Base-by-base conservation (phyloP, 2,329 filamentous ascomycete genomes). In the Myriosclerotinia scirpicola region DNA sequence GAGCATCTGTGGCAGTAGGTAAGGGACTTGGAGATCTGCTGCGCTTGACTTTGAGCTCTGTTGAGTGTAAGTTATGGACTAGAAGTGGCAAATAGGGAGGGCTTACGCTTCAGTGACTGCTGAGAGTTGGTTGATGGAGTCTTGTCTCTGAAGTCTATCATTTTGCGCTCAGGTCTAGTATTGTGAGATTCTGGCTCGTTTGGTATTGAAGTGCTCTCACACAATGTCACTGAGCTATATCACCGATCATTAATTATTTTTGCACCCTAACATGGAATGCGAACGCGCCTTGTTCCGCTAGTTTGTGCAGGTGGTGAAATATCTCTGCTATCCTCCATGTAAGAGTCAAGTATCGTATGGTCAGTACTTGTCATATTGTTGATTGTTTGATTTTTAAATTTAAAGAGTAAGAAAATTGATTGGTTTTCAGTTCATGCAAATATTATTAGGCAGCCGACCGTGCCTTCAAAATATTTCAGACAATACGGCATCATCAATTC, bases 11-110 rank as follows among this genome's bases (percentile, higher is more conserved):
- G 5, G 8, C 1, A n/a, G 12, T 7, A 7, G 53, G 22, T 20
- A 38, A 38, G 22, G 34, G 53, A 55, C 53, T 40, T n/a, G 34
- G 20, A 55, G 53, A 55, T 22, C 8, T 55, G n/a, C 53, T 55
- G 34, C 20, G 53, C 53, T 55, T 55, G 2, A n/a, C 14, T 14
- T 12, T 9, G 20, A 20, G 36, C 14, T n/a, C 53, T 54, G 6
- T 54, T n/a, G 5, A 36, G 20, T 54, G 30, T 54, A 38, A 54
- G 34, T 12, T 3, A 14, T 36, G 15, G 20, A n/a, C 20, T 14
- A n/a, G 5, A 54, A 5, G 20, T n/a, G 2, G n/a, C 11, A n/a
- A 12, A 6, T 8, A 8, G 11, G 20, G 14, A n/a, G 5, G 9
- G 14, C 17, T 36, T n/a, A 54, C 53, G 36, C 20, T n/a, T 54